phyloP scores from a whole-genome alignment of 1,284 basidiomycete species.

The Cryptococcus wingfieldii region DNA sequence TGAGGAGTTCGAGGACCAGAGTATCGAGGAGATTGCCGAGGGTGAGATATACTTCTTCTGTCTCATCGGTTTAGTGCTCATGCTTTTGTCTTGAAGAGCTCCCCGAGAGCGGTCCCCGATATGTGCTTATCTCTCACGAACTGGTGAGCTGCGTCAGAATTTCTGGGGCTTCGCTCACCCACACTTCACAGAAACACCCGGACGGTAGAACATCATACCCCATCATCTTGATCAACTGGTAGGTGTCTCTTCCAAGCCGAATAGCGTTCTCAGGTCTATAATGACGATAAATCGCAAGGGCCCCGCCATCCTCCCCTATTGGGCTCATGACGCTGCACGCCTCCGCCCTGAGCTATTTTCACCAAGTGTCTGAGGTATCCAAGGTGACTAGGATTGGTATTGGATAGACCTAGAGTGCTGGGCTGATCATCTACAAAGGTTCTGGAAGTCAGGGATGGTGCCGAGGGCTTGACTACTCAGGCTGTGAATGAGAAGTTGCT shows the following conservation, averaged over 20 bases:
- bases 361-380: conserved; percentile 54
- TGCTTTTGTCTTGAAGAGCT: conserved; percentile 58
- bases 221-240: conserved; percentile 80
- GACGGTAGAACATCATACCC: conserved; percentile 85
- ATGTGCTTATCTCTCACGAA: conserved; percentile 78
- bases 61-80: background rate
- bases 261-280: background rate
- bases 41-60: conserved; percentile 51
- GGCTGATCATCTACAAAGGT: conserved; percentile 45
- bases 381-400: conserved; percentile 32
- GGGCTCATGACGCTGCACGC: conserved; percentile 76
- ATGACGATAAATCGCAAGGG: conserved; percentile 20
- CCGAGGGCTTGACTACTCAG: conserved; percentile 71
- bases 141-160: conserved; percentile 48
- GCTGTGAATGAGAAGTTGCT: conserved; percentile 63
- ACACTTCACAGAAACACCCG: conserved; percentile 54
- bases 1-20: conserved; percentile 68
- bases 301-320: conserved; percentile 67
- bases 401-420: background rate
- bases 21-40: conserved; percentile 76
- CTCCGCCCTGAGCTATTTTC: conserved; percentile 73
- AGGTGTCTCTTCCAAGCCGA: conserved; percentile 13
- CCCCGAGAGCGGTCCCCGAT: conserved; percentile 83
- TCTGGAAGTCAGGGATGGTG: conserved; percentile 73
- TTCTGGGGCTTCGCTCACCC: background rate